phyloP scores from a whole-genome alignment of 768 basidiomycete genomes.

The Filobasidium wieringae region DNA sequence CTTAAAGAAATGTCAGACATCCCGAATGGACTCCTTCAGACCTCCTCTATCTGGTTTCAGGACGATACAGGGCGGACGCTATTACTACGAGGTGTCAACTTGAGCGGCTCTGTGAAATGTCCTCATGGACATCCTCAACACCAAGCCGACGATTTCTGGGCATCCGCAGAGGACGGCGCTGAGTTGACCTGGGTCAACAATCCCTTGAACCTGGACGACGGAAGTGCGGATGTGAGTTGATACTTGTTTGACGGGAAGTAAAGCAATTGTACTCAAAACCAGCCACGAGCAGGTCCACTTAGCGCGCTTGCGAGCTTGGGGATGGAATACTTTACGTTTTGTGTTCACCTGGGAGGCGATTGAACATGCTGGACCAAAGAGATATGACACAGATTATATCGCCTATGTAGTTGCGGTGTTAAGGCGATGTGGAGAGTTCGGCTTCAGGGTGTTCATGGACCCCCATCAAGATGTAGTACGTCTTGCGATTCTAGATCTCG shows the following conservation, averaged over 20 bases:
- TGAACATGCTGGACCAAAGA: conserved; percentile 88
- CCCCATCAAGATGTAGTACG: conserved; percentile 89
- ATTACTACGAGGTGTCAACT: conserved; percentile 85
- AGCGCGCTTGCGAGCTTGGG: conserved; percentile 76
- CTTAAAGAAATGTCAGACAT: too few species aligned
- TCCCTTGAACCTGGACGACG: conserved; percentile 70
- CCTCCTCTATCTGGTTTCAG: too few species aligned
- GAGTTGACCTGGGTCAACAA: conserved; percentile 53
- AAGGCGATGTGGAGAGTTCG: conserved; percentile 81
- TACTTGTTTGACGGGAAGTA: too few species aligned
- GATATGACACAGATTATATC: conserved; percentile 83
- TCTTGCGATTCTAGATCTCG: conserved; percentile 9
- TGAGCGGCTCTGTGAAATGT: conserved; percentile 77
- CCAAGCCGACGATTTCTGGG: conserved; percentile 67
- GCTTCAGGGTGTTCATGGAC: conserved; percentile 68
- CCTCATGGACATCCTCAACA: conserved; percentile 60
- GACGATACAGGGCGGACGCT: conserved; percentile 42
- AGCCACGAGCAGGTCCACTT: conserved; percentile 79
- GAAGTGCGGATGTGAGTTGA: conserved; percentile 33
- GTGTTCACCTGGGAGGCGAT: conserved; percentile 90
- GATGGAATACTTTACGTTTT: conserved; percentile 72
- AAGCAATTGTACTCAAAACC: too few species aligned
- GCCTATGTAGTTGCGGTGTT: conserved; percentile 79
- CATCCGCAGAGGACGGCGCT: conserved; percentile 53
- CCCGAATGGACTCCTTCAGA: too few species aligned